These are phyloP conservation scores for Citeromyces nyonsensis DNA, from an alignment of 805 yeast species.

Conservation along the genomic window DNA sequence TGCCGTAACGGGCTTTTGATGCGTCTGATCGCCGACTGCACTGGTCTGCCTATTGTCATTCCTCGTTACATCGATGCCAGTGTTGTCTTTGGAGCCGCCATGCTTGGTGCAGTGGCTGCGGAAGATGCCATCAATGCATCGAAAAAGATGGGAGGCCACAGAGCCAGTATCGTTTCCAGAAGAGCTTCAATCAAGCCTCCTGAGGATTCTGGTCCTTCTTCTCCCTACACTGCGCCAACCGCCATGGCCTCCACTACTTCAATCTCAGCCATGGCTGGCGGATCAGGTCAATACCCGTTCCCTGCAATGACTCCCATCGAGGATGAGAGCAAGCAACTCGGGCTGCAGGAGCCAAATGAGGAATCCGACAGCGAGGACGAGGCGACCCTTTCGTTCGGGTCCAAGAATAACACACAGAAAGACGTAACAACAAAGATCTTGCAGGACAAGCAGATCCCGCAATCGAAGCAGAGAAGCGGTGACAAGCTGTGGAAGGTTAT, in stretches of 20 bases:
- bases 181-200: conserved; percentile 9
- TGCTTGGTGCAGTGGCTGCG: conserved; percentile 90
- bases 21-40: conserved; percentile 83
- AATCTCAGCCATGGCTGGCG: conserved; percentile 26
- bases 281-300: conserved; percentile 25
- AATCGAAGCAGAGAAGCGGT: conserved; percentile 21
- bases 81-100: conserved; percentile 91
- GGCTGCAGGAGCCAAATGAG: conserved; percentile 5
- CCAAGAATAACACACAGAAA: conserved; percentile 38
- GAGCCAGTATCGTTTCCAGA: conserved; percentile 8
- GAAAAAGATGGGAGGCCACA: conserved; percentile 5
- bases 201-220: conserved; percentile 19
- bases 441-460: conserved; percentile 3
- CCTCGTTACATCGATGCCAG: conserved; percentile 95
- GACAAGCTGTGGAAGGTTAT: conserved; percentile 75
- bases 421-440: conserved; percentile 29
- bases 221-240: conserved; percentile 69
- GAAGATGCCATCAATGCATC: conserved; percentile 35
- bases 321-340: conserved; percentile 16
- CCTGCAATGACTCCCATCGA: conserved; percentile 25
- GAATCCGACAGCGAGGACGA: conserved; percentile 15
- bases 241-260: conserved; percentile 61
- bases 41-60: conserved; percentile 80
- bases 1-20: conserved; percentile 84
- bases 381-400: conserved; percentile 40